Conservation (phyloP, 495 filamentous ascomycete species). For the Extremus antarcticus region DNA sequence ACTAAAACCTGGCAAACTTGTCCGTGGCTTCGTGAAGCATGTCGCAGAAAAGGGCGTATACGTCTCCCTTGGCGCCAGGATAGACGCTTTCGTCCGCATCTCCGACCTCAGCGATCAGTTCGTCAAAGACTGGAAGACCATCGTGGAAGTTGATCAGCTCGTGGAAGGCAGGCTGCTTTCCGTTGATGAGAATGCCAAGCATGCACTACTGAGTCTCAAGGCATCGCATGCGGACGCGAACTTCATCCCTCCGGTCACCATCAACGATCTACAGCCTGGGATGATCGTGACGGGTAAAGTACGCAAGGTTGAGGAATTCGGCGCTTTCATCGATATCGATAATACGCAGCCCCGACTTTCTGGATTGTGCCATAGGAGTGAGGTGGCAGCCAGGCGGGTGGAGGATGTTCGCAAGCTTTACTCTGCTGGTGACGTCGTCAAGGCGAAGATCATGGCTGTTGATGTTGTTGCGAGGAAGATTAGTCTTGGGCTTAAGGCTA, state of each 20-base stretch:
- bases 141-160: constrained; percentile 74
- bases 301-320: constrained; percentile 85
- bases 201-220: constrained; percentile 78
- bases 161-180: constrained; percentile 74
- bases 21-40: constrained; percentile 82
- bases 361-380: constrained; percentile 79
- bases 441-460: constrained; percentile 75
- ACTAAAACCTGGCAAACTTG: constrained; percentile 64
- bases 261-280: constrained; percentile 63
- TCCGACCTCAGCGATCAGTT: constrained; percentile 82
- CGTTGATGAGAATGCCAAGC: constrained; percentile 51
- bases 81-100: constrained; percentile 73
- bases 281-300: constrained; percentile 79
- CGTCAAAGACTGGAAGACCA: constrained; percentile 91
- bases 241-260: constrained; percentile 55
- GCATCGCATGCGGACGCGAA: constrained; percentile 69
- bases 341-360: constrained; percentile 65
- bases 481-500: constrained; percentile 83
- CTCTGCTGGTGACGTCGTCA: constrained; percentile 77
- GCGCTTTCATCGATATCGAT: constrained; percentile 86
- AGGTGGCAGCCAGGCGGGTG: constrained; percentile 74
- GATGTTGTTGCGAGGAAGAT: constrained; percentile 63
- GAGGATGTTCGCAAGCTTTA: constrained; percentile 74
- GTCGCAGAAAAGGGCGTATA: constrained; percentile 80
- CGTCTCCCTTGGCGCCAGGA: constrained; percentile 61